Evolutionary conservation across 306 rosid species (phyloP).

Genomic region (Dryas alaskensis): DNA sequence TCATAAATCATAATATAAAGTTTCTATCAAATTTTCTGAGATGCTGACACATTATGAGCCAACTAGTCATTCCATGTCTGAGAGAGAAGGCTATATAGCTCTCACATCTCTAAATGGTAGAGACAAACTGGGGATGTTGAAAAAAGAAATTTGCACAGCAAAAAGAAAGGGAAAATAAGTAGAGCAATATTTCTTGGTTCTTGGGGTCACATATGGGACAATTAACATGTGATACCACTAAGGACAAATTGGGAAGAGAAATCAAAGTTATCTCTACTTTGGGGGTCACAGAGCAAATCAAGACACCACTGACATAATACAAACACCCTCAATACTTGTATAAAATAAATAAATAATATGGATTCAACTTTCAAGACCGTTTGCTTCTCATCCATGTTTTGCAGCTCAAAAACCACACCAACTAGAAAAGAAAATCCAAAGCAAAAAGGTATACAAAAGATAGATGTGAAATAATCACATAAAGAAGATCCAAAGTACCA

Average conservation of each 20-base stretch:
- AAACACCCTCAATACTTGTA: slow-evolving; percentile 25
- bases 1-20: background rate
- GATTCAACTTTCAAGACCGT: slow-evolving; percentile 24
- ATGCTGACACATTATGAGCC: background rate
- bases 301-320: slow-evolving; percentile 32
- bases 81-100: background rate
- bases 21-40: background rate
- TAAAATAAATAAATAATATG: background rate
- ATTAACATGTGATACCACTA: slow-evolving; percentile 52
- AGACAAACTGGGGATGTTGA: too few relatives aligned
- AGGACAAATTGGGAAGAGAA: slow-evolving; percentile 52
- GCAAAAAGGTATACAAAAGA: slow-evolving; percentile 31
- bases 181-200: slow-evolving; percentile 18
- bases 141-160: too few relatives aligned
- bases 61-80: background rate
- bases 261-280: slow-evolving; percentile 21
- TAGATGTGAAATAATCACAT: slow-evolving; percentile 30
- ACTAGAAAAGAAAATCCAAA: slow-evolving; percentile 17
- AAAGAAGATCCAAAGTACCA: slow-evolving; percentile 41
- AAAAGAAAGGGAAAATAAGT: background rate
- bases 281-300: slow-evolving; percentile 21
- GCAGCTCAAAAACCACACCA: slow-evolving; percentile 48
- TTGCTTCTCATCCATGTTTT: slow-evolving; percentile 40
- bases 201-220: slow-evolving; percentile 44
- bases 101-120: too few relatives aligned